Base-by-base conservation (phyloP, 2,329 filamentous ascomycete genomes). In the Epichloe aotearoae region DNA sequence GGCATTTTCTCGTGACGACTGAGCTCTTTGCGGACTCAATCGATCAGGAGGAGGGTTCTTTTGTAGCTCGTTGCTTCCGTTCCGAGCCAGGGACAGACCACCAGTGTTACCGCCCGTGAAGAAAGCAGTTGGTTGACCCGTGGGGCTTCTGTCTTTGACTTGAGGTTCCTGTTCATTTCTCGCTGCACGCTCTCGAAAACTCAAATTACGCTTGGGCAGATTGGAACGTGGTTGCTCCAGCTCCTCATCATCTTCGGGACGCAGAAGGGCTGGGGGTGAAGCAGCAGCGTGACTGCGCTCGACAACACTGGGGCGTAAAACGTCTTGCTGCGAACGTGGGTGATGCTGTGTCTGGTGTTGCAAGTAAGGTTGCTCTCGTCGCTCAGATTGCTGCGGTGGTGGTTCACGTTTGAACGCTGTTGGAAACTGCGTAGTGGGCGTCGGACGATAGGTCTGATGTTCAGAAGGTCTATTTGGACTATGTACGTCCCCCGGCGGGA, bases 161-260 rank as follows among this genome's bases (percentile, higher is more conserved):
- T 68, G 63, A 10, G 68, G 55, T 15, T 64, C 62, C 40, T 69
- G 57, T 19, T 74, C 71, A 46, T 70, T 69, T 53, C 68, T 70
- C 3, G 67, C 70, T 6, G 78, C 71, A 49, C 77, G 73, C 55
- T 82, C 79, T n/a, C 77, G 75, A 62, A 80, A 79, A 62, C 79
- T 83, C 40, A 79, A 59, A 48, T 79, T 78, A 47, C 77, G 73
- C 59, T 75, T 73, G 3, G 76, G 74, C 15, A 72, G 58, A 14
- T 63, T 65, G 8, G 66, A 61, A 7, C 57, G 54, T 26, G 58
- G 55, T 43, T 33, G n/a, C 11, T 34, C 42, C 23, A 36, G 34
- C n/a, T 61, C 58, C 14, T 50, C 43, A 33, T 46, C 48, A 19
- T 62, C 58, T 17, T 50, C 45, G n/a, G 49, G 56, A 20, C 47